Base-by-base conservation (phyloP, 2,329 filamentous ascomycete species). In the Fusarium nygamai region DNA sequence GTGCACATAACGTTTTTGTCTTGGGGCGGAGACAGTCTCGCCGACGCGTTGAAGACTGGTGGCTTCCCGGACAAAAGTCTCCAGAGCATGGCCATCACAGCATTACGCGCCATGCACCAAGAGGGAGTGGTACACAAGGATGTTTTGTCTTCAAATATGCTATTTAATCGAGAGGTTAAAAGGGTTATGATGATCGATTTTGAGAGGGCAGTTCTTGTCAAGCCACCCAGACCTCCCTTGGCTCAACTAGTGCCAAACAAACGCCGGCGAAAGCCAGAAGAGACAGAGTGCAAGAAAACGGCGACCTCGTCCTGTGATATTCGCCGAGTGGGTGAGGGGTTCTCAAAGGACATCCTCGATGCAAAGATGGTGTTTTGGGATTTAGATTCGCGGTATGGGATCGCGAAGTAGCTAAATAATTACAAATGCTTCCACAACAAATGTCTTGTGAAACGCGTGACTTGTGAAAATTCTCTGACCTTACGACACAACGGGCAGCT, bases 141-240 rank as follows among this genome's bases (percentile, higher is more conserved):
- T 27, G 17, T 9, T 46, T 0, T 1, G 3, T 46, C 19, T 0
- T 0, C 0, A 46, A 46, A 46, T 2, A 27, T 46, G 43, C 11
- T 46, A 46, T 46, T 46, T 0, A 46, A 46, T 46, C 0, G 24
- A 1, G 43, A 46, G 1, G 43, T 46, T 0, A 46, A 46, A 1
- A 46, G 17, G 24, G 43, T 46, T 13, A 46, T 46, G 24, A 46
- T 46, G 43, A 46, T 46, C 1, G 43, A 46, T 46, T 46, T 46
- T 27, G 43, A 46, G 11, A 46, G 24, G 5, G 43, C 24, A 20
- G 0, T 0, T 0, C 43, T 46, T 20, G 11, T 46, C 17, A 0
- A 46, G 24, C 43, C 43, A 20, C 17, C 43, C 24, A 46, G 24
- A 6, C 17, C 2, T 46, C 24, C 24, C 0, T 46, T 46, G 6